Percentiles rank a stretch among this genome's conserved stretches.
Evolutionary conservation across 768 basidiomycete genomes (phyloP).

Genomic region (Leccinum arenicola): DNA sequence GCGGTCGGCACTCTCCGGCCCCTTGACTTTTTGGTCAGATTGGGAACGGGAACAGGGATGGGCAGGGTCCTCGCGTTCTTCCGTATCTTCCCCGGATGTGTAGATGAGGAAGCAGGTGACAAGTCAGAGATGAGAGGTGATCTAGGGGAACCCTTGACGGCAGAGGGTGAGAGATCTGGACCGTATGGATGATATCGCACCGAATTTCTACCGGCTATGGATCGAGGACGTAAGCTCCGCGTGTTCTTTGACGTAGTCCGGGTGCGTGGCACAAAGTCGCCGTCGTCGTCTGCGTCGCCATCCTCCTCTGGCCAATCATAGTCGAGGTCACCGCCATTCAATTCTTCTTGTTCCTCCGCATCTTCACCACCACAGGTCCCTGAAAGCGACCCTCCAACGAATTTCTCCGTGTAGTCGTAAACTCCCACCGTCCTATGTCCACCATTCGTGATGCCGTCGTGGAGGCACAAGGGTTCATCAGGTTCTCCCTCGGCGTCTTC

Average conservation of each 20-base stretch:
- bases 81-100: slow-evolving; percentile 28
- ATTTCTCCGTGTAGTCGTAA: slow-evolving; percentile 24
- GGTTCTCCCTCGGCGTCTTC: slow-evolving; percentile 37
- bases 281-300: slow-evolving; percentile 30
- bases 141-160: slow-evolving; percentile 29
- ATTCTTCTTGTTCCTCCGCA: slow-evolving; percentile 26
- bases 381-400: slow-evolving; percentile 20
- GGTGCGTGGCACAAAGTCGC: slow-evolving; percentile 32
- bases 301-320: slow-evolving; percentile 33
- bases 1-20: slow-evolving; percentile 63
- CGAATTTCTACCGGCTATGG: slow-evolving; percentile 32
- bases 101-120: slow-evolving; percentile 25
- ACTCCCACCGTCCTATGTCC: slow-evolving; percentile 29
- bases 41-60: slow-evolving; percentile 61
- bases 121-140: slow-evolving; percentile 33
- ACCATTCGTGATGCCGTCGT: slow-evolving; percentile 11
- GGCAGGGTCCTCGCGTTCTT: slow-evolving; percentile 43
- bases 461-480: slow-evolving; percentile 30
- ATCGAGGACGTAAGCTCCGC: slow-evolving; percentile 36
- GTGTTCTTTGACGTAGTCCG: slow-evolving; percentile 37
- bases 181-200: slow-evolving; percentile 34
- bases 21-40: slow-evolving; percentile 69
- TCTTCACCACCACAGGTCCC: slow-evolving; percentile 26
- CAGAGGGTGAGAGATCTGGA: slow-evolving; percentile 27
- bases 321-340: slow-evolving; percentile 19